Percentiles rank a stretch among this genome's conserved stretches.
Evolutionary conservation across 306 rosid genomes (phyloP).

Genomic region (Carpinus viminea): DNA sequence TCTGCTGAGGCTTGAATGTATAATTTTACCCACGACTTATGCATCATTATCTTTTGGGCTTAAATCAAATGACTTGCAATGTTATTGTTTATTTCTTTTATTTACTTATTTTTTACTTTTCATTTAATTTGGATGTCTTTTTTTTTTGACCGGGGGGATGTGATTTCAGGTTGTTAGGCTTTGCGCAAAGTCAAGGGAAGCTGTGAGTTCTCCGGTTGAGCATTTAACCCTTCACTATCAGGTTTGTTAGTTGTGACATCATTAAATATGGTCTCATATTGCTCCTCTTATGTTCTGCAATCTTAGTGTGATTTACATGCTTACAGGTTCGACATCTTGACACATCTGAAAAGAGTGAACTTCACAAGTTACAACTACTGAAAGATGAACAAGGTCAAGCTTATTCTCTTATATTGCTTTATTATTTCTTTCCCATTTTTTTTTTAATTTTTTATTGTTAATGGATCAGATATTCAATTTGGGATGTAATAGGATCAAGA

Average conservation of each 20-base stretch:
- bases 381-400: slow-evolving; percentile 94
- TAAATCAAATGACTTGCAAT: not conserved
- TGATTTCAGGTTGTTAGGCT: slow-evolving; percentile 86
- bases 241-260: slow-evolving; percentile 46
- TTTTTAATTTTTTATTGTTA: not conserved
- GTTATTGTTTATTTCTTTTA: not conserved
- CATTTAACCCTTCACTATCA: slow-evolving; percentile 98
- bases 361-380: slow-evolving; percentile 87
- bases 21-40: not conserved
- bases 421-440: not conserved
- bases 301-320: slow-evolving; percentile 19
- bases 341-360: slow-evolving; percentile 99
- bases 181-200: slow-evolving; percentile 98
- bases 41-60: not conserved
- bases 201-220: slow-evolving; percentile 99
- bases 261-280: not conserved
- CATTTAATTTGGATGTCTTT: not conserved
- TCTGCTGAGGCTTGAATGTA: not conserved
- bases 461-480: not conserved
- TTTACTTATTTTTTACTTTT: not conserved
- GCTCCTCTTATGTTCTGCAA: slow-evolving; percentile 2
- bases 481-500: not conserved
- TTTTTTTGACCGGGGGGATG: not conserved
- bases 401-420: not conserved
- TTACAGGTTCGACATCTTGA: slow-evolving; percentile 97